Base-by-base conservation (phyloP, 345 rosid species). In the Zanthoxylum bungeanum region DNA sequence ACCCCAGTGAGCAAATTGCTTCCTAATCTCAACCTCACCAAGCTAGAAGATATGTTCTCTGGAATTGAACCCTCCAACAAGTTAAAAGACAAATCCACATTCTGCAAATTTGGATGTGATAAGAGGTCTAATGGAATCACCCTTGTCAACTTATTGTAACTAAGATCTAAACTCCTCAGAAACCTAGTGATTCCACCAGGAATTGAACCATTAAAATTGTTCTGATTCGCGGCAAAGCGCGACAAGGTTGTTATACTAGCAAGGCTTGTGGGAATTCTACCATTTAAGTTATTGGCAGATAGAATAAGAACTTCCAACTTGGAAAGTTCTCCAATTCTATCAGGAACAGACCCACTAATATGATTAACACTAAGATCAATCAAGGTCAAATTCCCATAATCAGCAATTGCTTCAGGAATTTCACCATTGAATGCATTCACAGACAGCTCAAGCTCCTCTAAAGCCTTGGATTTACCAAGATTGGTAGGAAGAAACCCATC, bases 11-110 rank as follows among this genome's bases (percentile, higher is more conserved):
- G 85, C 0, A 0, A 44, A 68, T 91, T 91, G 83, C 84, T 75
- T 73, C 97, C 95, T 62, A 93, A 75, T 77, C 96, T 85, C 82
- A 93, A 46, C 79, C 94, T 83, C 9, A 91, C 42, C 83, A 89
- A 47, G 72, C 74, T 27, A n/a, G 68, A 1, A 9, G 96, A 83
- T 10, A 85, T 47, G 51, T 47, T 57, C 39, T 8, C 73, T 59
- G 98, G 96, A 57, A 88, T 52, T 69, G 70, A 27, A 40, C 91
- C 93, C n/a, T 34, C 42, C 36, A 91, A 24, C 36, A 0, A 30
- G 75, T 89, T 93, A 70, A 14, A 77, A 39, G 96, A 87, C 81
- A 93, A 72, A 83, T 91, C 88, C 49, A 89, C 85, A 24, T 33
- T 42, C 69, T 52, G 47, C 64, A 93, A 83, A 1, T 62, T 73